Evolutionary conservation across 2,329 filamentous ascomycete genomes (phyloP).

Genomic region (Ophiobolus disseminans): DNA sequence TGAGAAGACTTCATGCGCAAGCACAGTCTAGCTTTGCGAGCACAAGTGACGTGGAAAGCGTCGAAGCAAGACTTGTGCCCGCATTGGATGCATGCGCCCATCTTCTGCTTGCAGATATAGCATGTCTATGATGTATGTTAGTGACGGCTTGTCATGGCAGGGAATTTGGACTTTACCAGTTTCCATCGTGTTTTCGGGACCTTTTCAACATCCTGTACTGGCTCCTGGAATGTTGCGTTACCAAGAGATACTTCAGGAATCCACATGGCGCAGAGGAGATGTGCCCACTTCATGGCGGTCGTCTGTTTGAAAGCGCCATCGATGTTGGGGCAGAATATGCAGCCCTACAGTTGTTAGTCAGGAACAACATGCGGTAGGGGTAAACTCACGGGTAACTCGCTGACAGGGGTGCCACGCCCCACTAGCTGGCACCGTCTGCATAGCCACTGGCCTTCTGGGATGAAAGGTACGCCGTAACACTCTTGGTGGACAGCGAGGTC

Average conservation of each 20-base stretch:
- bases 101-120: slow-evolving; percentile 96
- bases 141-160: not conserved
- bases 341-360: slow-evolving; percentile 53
- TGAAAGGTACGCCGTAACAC: slow-evolving; percentile 98
- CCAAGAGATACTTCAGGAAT: slow-evolving; percentile 96
- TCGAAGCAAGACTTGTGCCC: slow-evolving; percentile 97
- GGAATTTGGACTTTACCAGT: slow-evolving; percentile 54
- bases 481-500: slow-evolving; percentile 98
- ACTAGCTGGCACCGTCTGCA: slow-evolving; percentile 97
- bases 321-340: slow-evolving; percentile 97
- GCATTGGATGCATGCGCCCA: slow-evolving; percentile 98
- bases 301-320: slow-evolving; percentile 99
- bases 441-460: slow-evolving; percentile 97
- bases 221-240: slow-evolving; percentile 97
- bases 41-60: slow-evolving; percentile 97
- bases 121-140: slow-evolving; percentile 62
- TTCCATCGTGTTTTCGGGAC: slow-evolving; percentile 95
- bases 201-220: slow-evolving; percentile 96
- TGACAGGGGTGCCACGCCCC: slow-evolving; percentile 84
- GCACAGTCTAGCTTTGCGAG: slow-evolving; percentile 83
- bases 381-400: slow-evolving; percentile 49
- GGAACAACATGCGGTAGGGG: not conserved
- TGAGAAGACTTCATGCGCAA: slow-evolving; percentile 96
- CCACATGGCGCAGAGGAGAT: slow-evolving; percentile 97
- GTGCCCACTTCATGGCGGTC: slow-evolving; percentile 94